Evolutionary conservation across 2,329 filamentous ascomycete species (phyloP), one percentile per base, ranked within the genome.

Genomic region (Elsinoe ampelina): DNA sequence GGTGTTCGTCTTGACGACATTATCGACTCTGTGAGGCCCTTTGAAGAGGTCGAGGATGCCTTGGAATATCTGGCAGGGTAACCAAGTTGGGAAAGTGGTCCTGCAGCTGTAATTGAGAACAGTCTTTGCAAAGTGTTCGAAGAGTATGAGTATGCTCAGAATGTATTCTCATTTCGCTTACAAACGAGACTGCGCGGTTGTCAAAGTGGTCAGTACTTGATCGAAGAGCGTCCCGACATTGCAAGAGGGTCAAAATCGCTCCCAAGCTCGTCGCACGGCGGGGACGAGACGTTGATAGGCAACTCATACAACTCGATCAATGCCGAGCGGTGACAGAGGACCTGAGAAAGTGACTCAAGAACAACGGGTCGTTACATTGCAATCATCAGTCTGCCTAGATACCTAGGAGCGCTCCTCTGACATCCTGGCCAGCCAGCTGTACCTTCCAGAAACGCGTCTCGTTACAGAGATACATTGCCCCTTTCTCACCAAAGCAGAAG

Each of bases 381-480:
- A 8, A 41, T 41, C 38, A 41, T 15, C n/a, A 15, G 10, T 30
- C 26, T 51, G 30, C 13, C 17, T 22, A 55, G n/a, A 55, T 55
- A n/a, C 52, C 51, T 22, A 59, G 22, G 11, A 60, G 20, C 45
- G 50, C 58, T 4, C 58, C 58, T 26, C n/a, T 48, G 35, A 57
- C 47, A 6, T 36, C 54, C 12, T 22, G 2, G n/a, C 50, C 48
- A 13, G 47, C 41, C 30, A 39, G 50, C 6, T 47, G 34, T n/a
- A 58, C 52, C 15, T 52, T 52, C 52, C 52, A 60, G 30, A 60
- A 58, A 30, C 45, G 59, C 11, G 50, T 56, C 57, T 75, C 74
- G 2, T 75, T 72, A 57, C 77, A 72, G 12, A 77, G 66, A 42
- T 77, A 75, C 36, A 77, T 60, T 58, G 73, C 68, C 0, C 73